Evolutionary conservation across 2,329 filamentous ascomycete species (phyloP), one percentile per base, ranked within the genome.

Genomic region (Neonectria hederae): DNA sequence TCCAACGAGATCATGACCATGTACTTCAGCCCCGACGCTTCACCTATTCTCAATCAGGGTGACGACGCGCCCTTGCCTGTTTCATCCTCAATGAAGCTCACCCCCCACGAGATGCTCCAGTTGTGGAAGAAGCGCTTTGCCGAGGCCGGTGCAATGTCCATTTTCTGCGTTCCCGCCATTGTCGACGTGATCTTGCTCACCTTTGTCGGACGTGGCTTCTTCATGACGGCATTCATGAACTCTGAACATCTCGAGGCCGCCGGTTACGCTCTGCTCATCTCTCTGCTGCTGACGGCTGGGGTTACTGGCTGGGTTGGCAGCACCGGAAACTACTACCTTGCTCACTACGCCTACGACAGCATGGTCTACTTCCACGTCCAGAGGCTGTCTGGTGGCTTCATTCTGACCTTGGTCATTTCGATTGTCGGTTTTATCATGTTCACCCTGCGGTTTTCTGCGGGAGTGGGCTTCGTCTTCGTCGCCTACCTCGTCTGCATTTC

Each of bases 1-100:
- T 40, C 43, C n/a, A 68, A 69, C 21, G 67, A 69, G 52, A 69
- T 69, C 22, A 69, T 69, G 66, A 69, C 67, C 22, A 69, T 69
- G 67, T 69, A 69, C 26, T 64, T 67, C 26, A 53, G 57, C 9
- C 65, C 67, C 13, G 66, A 69, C n/a, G 38, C 55, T 1, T 54
- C 56, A 1, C 38, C 38, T 2, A 43, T 11, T 4, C 24, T 24
- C 13, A 52, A 68, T 11, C 21, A 28, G 19, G 38, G 19, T 2
- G 21, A 26, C 13, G 28, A 40, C n/a, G 11, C 30, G 1, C 43
- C 53, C 3, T 8, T 26, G 9, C 14, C 24, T 40, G 28, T 28
- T 28, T 19, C 48, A 46, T 3, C 14, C 9, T 30, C 17, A 17
- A 40, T 52, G 28, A 63, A 51, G 26, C 63, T 58, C 17, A 68